Base-by-base conservation (phyloP, 176 grass and related monocot species). In the Aegilops longissima region DNA sequence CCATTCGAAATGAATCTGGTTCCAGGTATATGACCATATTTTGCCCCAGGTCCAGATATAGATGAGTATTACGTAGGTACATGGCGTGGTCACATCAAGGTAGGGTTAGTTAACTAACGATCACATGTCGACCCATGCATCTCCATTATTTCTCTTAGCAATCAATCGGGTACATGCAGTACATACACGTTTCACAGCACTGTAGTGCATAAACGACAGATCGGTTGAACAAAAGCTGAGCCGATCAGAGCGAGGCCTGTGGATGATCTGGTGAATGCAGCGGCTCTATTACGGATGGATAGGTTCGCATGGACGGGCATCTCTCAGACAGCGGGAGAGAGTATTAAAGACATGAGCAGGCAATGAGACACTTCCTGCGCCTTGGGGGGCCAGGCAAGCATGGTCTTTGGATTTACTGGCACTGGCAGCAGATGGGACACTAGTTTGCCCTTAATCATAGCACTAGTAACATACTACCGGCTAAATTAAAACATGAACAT, bases 321-420 rank as follows among this genome's bases (percentile, higher is more conserved):
- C 49, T 40, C 66, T 42, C 74, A 51, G 42, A 8, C 35, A 14
- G 56, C 18, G 47, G 44, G 73, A 20, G 24, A 20, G 73, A 76
- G 30, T 86, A 93, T 82, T 90, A 62, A 90, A 92, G 83, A 86
- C 63, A 86, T 82, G 58, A 63, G 58, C 80, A 89, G 78, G 88
- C 89, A 76, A 80, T 78, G 74, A 83, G 87, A 89, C 84, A 80
- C 66, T 47, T 87, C 59, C 74, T 82, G 83, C 56, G 3, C 69
- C 66, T 54, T 72, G 47, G 21, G 76, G 89, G 10, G 45, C 58
- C 76, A 76, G 45, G 45, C 76, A 87, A 87, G 85, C 81, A 87
- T 87, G 80, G 35, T 39, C 84, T 90, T 80, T 87, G 89, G 80
- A 80, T 80, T 61, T 87, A 74, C 21, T 12, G 33, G 23, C 20